These are phyloP conservation scores for Globisporangium perplexum DNA, from an alignment of 352 stramenopile genomes.

Conservation along the genomic window DNA sequence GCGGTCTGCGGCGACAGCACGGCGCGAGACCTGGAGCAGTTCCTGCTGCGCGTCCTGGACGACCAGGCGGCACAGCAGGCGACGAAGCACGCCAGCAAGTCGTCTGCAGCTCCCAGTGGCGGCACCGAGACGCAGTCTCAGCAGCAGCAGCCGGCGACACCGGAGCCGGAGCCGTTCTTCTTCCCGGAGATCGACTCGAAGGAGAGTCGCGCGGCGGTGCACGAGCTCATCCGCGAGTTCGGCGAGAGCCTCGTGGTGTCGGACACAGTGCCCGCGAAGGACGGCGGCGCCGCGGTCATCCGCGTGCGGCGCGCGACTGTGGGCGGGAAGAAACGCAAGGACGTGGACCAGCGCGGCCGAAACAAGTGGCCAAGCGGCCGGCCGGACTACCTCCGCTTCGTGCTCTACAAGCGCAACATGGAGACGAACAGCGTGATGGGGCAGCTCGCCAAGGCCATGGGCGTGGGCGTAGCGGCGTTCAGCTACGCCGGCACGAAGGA, in stretches of 20 bases:
- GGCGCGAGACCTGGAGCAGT: conserved; percentile 29
- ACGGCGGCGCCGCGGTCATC: conserved; percentile 44
- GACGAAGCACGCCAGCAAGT: conserved; percentile 6
- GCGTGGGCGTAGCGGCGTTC: conserved; percentile 65
- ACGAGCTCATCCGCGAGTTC: conserved; percentile 78
- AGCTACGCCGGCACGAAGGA: conserved; percentile 96
- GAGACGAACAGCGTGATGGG: conserved; percentile 87
- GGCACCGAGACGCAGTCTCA: not conserved
- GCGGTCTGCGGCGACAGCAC: conserved; percentile 39
- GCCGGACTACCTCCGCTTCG: conserved; percentile 91
- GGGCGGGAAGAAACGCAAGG: conserved; percentile 80
- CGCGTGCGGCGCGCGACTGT: conserved; percentile 81
- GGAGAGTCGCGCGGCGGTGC: conserved; percentile 75
- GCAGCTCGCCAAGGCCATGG: conserved; percentile 67
- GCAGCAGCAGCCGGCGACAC: not conserved
- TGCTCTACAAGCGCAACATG: conserved; percentile 96
- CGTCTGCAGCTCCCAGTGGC: not conserved
- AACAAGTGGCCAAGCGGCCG: conserved; percentile 60
- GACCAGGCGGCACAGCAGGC: conserved; percentile 19
- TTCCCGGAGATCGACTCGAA: conserved; percentile 80
- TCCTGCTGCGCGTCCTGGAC: conserved; percentile 39
- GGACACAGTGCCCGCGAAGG: conserved; percentile 58
- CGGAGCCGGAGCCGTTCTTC: conserved; percentile 41
- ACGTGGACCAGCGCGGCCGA: conserved; percentile 55
- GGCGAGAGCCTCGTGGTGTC: conserved; percentile 67